Evolutionary conservation across 176 grass and related monocot species (phyloP).

Genomic region (Lolium perenne): DNA sequence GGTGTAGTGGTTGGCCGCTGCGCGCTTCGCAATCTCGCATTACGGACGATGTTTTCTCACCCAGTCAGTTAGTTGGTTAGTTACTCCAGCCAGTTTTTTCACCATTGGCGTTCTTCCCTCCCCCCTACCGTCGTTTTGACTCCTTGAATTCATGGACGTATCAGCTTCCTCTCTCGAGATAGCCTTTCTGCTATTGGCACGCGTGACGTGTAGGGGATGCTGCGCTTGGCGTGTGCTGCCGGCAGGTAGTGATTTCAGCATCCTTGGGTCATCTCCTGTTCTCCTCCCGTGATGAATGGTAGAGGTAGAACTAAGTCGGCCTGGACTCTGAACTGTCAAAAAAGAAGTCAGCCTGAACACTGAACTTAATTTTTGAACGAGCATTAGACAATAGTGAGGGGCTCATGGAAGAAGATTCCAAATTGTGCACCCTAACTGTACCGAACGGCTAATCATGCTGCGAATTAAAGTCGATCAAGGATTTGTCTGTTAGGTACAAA

Average conservation of each 20-base stretch:
- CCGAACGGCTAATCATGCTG: slow-evolving; percentile 4
- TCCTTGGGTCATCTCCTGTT: slow-evolving; percentile 31
- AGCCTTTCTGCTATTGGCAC: background rate
- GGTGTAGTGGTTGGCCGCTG: slow-evolving; percentile 47
- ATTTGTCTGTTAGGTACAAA: slow-evolving; percentile 36
- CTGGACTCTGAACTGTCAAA: no score
- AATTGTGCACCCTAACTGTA: background rate
- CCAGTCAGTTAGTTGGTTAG: background rate
- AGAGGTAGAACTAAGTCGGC: no score
- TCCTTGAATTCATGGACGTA: background rate
- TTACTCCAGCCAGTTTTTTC: background rate
- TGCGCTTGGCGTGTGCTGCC: slow-evolving; percentile 20
- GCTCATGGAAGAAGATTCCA: background rate
- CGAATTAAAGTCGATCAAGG: background rate
- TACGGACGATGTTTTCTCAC: background rate
- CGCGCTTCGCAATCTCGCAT: slow-evolving; percentile 13
- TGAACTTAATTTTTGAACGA: background rate
- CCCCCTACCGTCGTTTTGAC: background rate
- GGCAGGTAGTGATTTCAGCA: slow-evolving; percentile 20
- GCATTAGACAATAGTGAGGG: background rate
- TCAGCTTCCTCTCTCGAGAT: background rate
- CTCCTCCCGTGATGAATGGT: background rate
- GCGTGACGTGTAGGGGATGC: slow-evolving; percentile 19
- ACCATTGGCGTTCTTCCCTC: background rate
- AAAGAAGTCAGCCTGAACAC: background rate